phyloP scores from a whole-genome alignment of 2,329 filamentous ascomycete species.

The Emmonsiellopsis sp. region DNA sequence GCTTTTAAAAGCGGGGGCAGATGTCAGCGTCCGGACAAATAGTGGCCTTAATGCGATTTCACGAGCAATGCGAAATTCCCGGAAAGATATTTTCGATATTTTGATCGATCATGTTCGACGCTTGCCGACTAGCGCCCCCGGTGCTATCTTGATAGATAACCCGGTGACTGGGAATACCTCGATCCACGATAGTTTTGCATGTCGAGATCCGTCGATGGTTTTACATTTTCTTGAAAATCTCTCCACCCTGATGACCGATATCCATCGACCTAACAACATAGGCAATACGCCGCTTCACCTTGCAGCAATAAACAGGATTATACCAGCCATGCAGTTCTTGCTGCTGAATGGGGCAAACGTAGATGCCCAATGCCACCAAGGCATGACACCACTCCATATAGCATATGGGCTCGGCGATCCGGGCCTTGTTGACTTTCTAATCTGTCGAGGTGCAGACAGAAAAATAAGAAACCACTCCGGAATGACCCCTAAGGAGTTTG shows the following conservation, averaged over 20 bases:
- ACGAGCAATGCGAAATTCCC: not conserved
- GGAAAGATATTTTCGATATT: not conserved
- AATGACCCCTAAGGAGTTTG: not conserved
- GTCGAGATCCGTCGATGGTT: not conserved
- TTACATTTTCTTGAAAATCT: not conserved
- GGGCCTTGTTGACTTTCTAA: not conserved
- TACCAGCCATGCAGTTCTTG: not conserved
- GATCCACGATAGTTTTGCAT: not conserved
- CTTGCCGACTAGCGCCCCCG: not conserved
- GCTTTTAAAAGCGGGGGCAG: not conserved
- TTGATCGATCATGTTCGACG: not conserved
- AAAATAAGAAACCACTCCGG: not conserved
- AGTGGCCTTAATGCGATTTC: not conserved
- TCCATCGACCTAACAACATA: not conserved
- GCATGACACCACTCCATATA: not conserved
- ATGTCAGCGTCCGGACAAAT: not conserved
- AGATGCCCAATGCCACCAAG: not conserved
- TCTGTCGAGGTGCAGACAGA: not conserved
- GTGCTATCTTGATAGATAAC: not conserved
- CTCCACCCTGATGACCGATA: not conserved
- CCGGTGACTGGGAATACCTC: not conserved
- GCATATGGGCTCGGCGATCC: not conserved
- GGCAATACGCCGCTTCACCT: not conserved
- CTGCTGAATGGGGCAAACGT: not conserved
- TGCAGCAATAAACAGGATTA: not conserved